Conservation (phyloP, 73 alveolate species). For the Tetrahymena malaccensis region DNA sequence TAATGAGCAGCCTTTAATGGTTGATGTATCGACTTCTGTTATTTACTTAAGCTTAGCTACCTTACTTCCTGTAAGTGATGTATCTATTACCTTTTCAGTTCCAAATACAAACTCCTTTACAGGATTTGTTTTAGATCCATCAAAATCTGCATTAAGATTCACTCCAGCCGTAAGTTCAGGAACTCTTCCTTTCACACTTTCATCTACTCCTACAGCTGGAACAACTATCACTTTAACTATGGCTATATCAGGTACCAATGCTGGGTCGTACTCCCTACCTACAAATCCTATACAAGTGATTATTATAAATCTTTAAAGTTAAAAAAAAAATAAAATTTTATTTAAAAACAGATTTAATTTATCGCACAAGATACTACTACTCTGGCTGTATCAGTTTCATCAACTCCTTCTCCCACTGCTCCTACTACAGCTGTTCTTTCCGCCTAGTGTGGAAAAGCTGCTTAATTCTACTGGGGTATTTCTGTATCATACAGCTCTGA, state of each 20-base stretch:
- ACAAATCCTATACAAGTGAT: background rate
- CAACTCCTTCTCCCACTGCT: background rate
- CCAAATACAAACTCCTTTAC: background rate
- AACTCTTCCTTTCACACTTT: background rate
- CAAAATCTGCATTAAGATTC: background rate
- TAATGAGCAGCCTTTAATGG: background rate
- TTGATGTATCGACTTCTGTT: background rate
- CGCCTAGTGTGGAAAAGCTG: background rate
- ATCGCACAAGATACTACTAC: background rate
- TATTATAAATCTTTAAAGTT: background rate
- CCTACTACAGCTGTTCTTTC: background rate
- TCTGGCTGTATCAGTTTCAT: background rate
- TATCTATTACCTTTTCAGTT: background rate
- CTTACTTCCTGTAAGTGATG: background rate
- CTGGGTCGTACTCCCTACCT: background rate
- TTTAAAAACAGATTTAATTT: background rate
- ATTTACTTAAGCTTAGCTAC: background rate
- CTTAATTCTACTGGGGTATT: background rate
- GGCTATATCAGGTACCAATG: background rate
- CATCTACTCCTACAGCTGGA: background rate
- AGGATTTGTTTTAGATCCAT: background rate
- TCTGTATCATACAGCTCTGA: background rate
- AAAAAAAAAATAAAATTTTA: background rate
- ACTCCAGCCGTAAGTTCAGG: background rate
- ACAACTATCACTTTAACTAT: background rate